Conservation (phyloP, 768 basidiomycete genomes). For the Mycena metata region DNA sequence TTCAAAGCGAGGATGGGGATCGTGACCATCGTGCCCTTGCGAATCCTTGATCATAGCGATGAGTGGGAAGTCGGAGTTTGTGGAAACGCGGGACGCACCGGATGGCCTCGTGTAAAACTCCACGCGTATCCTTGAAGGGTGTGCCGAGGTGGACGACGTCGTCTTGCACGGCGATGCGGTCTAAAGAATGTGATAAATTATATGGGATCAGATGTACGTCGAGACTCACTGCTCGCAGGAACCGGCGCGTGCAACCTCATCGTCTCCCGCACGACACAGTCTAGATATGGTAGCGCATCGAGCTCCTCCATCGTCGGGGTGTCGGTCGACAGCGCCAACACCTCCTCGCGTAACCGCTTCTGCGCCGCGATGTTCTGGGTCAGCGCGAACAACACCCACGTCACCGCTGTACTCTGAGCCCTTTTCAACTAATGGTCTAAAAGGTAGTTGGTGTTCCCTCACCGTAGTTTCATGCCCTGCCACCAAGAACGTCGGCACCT, state of each 20-base stretch:
- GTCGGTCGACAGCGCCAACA: constrained; percentile 63
- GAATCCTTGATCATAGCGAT: not conserved
- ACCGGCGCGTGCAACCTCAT: constrained; percentile 20
- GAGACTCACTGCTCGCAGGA: not conserved
- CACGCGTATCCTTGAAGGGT: constrained; percentile 5
- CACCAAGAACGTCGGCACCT: constrained; percentile 72
- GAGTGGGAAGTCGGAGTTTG: too few species aligned
- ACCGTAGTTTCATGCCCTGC: constrained; percentile 75
- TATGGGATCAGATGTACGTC: too few species aligned
- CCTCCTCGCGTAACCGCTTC: constrained; percentile 68
- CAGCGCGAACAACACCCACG: constrained; percentile 74
- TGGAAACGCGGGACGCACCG: not conserved
- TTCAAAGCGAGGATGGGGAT: constrained; percentile 47
- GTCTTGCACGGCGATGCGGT: constrained; percentile 11
- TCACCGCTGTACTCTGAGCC: constrained; percentile 60
- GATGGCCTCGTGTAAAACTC: constrained; percentile 1
- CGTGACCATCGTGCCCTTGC: constrained; percentile 1
- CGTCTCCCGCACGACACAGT: constrained; percentile 45
- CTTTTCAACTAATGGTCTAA: too few species aligned
- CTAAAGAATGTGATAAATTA: not conserved
- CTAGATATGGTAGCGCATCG: constrained; percentile 75
- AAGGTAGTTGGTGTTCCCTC: too few species aligned
- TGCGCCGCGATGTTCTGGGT: constrained; percentile 63
- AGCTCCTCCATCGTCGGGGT: constrained; percentile 79
- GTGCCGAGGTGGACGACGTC: constrained; percentile 6